A percentile compares a stretch with the other conserved stretches of the same genome.
Evolutionary conservation across 768 basidiomycete species (phyloP).

Genomic region (Basidioascus undulatus): DNA sequence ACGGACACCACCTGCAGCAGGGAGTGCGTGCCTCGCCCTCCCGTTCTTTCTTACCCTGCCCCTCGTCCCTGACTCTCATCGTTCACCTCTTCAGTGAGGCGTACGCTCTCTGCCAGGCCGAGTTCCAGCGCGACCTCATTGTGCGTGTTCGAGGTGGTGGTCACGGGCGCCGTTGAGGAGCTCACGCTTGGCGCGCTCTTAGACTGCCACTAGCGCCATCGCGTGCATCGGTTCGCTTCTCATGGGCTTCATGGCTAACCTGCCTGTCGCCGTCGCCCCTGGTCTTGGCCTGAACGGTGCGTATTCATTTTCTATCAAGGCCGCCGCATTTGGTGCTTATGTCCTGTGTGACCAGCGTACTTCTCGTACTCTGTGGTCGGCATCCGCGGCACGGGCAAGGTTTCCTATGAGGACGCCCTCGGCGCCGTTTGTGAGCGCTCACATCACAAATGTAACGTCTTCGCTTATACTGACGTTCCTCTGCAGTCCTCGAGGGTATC

Average conservation of each 20-base stretch:
- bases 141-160: too few species aligned
- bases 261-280: constrained; percentile 69
- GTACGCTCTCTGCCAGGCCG: constrained; percentile 16
- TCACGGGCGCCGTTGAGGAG: too few species aligned
- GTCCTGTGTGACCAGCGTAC: constrained; percentile 20
- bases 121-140: constrained; percentile 48
- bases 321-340: not conserved
- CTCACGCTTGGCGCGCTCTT: too few species aligned
- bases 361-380: constrained; percentile 76
- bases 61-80: constrained; percentile 3
- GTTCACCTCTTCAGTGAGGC: constrained; percentile 6
- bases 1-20: constrained; percentile 21
- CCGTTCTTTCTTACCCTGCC: constrained; percentile 14
- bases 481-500: constrained; percentile 27
- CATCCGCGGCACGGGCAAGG: constrained; percentile 43
- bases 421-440: constrained; percentile 37
- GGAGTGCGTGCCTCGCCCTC: not conserved
- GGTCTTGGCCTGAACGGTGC: constrained; percentile 61
- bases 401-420: constrained; percentile 54
- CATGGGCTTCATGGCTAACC: constrained; percentile 63
- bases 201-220: constrained; percentile 54
- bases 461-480: not conserved
- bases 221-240: constrained; percentile 48
- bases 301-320: constrained; percentile 22
- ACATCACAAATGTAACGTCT: not conserved